Percentiles rank a stretch among this genome's conserved stretches.
These are phyloP conservation scores for Blastomyces parvus DNA, from an alignment of 2,329 filamentous ascomycete species.

Conservation along the genomic window DNA sequence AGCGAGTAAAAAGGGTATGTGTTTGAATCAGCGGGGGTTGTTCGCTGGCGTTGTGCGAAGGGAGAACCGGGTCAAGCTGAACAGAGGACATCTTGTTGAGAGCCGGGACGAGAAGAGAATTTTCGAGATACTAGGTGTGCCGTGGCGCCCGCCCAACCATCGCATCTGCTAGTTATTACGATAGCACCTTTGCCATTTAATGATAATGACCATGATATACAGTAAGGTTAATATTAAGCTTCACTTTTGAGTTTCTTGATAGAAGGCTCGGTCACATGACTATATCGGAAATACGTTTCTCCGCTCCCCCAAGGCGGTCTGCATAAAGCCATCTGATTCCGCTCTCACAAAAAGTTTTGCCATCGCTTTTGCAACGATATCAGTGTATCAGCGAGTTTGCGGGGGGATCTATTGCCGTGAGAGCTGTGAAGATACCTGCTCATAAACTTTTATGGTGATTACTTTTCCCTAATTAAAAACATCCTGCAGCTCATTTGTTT, in stretches of 20 bases:
- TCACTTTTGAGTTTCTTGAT: background rate
- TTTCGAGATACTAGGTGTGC: conserved; percentile 72
- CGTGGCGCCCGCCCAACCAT: conserved; percentile 69
- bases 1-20: conserved; percentile 70
- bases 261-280: background rate
- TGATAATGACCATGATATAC: background rate
- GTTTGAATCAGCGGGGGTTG: conserved; percentile 73
- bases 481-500: background rate
- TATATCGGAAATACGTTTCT: background rate
- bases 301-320: conserved; percentile 1
- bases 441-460: background rate
- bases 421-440: background rate
- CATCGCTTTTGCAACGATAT: conserved; percentile 1
- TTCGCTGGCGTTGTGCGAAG: conserved; percentile 61
- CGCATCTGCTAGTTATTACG: conserved; percentile 52
- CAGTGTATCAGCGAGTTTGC: background rate
- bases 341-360: conserved; percentile 10
- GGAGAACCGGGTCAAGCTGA: conserved; percentile 49
- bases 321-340: conserved; percentile 4
- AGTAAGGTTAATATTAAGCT: no score
- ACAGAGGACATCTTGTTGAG: conserved; percentile 62
- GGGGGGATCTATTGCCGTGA: background rate
- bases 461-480: background rate
- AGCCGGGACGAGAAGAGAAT: conserved; percentile 66
- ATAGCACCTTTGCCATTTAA: background rate